These are phyloP conservation scores for Salix arbutifolia DNA, from an alignment of 345 rosid species.

Conservation along the genomic window DNA sequence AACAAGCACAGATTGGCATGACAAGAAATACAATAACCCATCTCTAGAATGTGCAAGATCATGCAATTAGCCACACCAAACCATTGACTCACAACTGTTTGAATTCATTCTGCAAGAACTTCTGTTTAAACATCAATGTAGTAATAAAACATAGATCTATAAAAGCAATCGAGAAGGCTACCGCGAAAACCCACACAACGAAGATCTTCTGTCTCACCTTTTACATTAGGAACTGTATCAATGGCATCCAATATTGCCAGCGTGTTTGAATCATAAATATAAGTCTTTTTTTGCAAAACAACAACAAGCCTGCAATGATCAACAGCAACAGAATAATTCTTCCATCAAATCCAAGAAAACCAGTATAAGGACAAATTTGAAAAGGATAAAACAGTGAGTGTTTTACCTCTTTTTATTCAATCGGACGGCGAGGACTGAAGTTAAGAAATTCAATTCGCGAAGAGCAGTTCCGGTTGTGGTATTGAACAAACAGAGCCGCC, in stretches of 20 bases:
- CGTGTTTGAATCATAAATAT: slow-evolving; percentile 64
- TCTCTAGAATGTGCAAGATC: background rate
- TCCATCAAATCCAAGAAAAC: background rate
- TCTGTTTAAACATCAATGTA: background rate
- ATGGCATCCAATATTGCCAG: slow-evolving; percentile 69
- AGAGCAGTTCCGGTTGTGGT: slow-evolving; percentile 59
- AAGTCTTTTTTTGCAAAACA: slow-evolving; percentile 77
- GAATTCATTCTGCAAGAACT: background rate
- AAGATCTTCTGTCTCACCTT: slow-evolving; percentile 43
- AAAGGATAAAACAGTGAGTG: background rate
- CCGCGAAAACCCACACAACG: background rate
- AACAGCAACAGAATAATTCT: background rate
- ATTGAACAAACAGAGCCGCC: slow-evolving; percentile 76
- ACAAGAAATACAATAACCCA: background rate
- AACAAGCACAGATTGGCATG: background rate
- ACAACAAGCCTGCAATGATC: slow-evolving; percentile 63
- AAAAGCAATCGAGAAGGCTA: background rate
- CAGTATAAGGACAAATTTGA: background rate
- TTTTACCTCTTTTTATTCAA: slow-evolving; percentile 66
- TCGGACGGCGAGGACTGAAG: slow-evolving; percentile 80
- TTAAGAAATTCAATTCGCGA: slow-evolving; percentile 65
- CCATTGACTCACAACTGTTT: background rate
- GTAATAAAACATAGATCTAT: background rate
- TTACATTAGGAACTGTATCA: slow-evolving; percentile 70
- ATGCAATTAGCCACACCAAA: background rate